Evolutionary conservation across 2,329 filamentous ascomycete species (phyloP), one percentile per base, ranked within the genome.

Genomic region (Botrytis pseudocinerea): DNA sequence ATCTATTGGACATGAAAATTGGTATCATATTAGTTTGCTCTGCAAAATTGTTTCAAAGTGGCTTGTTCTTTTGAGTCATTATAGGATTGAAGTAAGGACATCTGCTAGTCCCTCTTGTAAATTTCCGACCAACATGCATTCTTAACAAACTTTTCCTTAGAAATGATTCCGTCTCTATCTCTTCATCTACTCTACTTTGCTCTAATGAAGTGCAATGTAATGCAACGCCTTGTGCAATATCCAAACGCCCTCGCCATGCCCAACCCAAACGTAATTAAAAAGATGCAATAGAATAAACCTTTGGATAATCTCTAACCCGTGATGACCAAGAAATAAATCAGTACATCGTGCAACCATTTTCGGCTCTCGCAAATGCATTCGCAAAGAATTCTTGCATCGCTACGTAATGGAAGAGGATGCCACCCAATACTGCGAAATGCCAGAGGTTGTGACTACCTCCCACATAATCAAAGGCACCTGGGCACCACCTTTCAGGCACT

Each of bases 401-500:
- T 35, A 88, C 87, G 83, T 98, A 99, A 82, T 99, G 96, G 82
- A 97, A 98, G n/a, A 98, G 83, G 73, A 99, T 99, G 18, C 96
- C 96, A 25, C 95, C 94, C 42, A 99, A 85, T 18, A 99, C 96
- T 12, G 96, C 96, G 48, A 97, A 83, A 82, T 99, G 96, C 96
- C 96, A 99, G 73, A 99, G 90, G 82, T 99, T 99, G 84, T 99
- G 96, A 82, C 93, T 97, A 63, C 94, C 95, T 57, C 96, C 96
- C 59, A 97, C 87, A 81, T 98, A 98, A 83, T 99, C 96, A 78
- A 99, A 99, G 81, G 92, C 89, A 68, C 96, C 96, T 0, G 96
- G 96, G 78, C 87, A 92, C 92, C 94, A 99, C 75, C 95, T 88
- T 85, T 99, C 96, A 2, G 96, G 96, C 0, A 97, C 87, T 82